Base-by-base conservation (phyloP, 176 grass and related monocot genomes). In the Neostapfia colusana region DNA sequence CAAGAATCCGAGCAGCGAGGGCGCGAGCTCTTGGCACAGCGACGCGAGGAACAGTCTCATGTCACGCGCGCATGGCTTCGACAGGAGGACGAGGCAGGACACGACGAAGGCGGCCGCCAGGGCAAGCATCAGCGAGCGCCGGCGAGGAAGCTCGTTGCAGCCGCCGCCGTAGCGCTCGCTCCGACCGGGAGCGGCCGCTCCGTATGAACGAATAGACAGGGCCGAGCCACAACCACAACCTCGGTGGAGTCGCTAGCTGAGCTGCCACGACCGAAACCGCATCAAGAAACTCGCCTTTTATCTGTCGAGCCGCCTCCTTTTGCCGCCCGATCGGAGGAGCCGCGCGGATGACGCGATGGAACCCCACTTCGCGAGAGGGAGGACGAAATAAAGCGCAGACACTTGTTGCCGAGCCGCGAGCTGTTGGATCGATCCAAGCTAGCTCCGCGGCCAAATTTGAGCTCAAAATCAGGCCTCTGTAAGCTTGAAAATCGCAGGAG, bases 61-160 rank as follows among this genome's bases (percentile, higher is more conserved):
- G 39, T 96, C 93, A 92, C 70, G 77, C 20, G 78, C 74, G 86
- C 93, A 92, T 89, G 74, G 73, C 78, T 88, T 92, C 18, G 93
- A 90, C 60, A 96, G 21, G 42, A 96, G 69, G 42, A 92, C 53
- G 48, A 89, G 67, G 48, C 67, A 84, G 81, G 88, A 74, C 66
- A 83, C 79, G 55, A 80, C 80, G 75, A 92, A 86, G 67, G 95
- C 83, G 44, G 89, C 78, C 27, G 89, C 62, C 69, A 95, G 83
- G 83, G 83, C 81, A 74, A 95, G 85, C 95, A 99, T 99, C 61
- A 90, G 76, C 56, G 54, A 69, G 20, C 16, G 73, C 73, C 27
- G 25, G 64, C 28, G 61, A 75, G 36, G 37, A 55, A 70, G 25
- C 16, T 42, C 58, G 60, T 44, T 16, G 42, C 45, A 15, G 45